A percentile compares a stretch with the other conserved stretches of the same genome.
These are phyloP conservation scores for Luzula sylvatica DNA, from an alignment of 176 grass and related monocot genomes.

Conservation along the genomic window DNA sequence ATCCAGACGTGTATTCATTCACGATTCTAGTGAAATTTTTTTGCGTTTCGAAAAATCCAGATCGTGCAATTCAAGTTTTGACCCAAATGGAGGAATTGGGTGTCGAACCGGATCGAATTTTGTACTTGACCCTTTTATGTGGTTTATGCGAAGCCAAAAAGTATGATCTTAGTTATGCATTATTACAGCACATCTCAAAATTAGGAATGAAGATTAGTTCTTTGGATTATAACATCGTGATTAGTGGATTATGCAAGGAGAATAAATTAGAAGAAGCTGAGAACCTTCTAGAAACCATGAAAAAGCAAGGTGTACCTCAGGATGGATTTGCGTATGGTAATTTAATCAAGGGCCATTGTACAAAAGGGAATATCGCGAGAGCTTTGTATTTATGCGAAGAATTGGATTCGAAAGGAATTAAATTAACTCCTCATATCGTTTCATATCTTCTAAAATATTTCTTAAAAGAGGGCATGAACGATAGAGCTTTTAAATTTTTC, in stretches of 20 bases:
- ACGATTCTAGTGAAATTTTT: slow-evolving; percentile 36
- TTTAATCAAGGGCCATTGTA: slow-evolving; percentile 55
- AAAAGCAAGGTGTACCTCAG: slow-evolving; percentile 15
- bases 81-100: slow-evolving; percentile 35
- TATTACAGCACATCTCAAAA: slow-evolving; percentile 35
- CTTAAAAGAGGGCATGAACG: slow-evolving; percentile 34
- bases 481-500: slow-evolving; percentile 34
- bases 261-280: slow-evolving; percentile 54
- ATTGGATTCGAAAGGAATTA: slow-evolving; percentile 46
- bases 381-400: slow-evolving; percentile 43
- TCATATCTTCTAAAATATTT: slow-evolving; percentile 47
- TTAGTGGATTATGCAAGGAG: slow-evolving; percentile 58
- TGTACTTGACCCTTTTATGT: slow-evolving; percentile 39
- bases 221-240: slow-evolving; percentile 58
- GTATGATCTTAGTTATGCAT: slow-evolving; percentile 27
- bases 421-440: slow-evolving; percentile 30
- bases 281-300: slow-evolving; percentile 55
- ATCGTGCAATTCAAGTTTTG: slow-evolving; percentile 35
- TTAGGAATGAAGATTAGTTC: slow-evolving; percentile 25
- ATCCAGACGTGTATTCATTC: slow-evolving; percentile 30
- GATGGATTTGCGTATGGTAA: slow-evolving; percentile 44
- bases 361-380: slow-evolving; percentile 38
- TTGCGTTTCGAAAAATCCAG: slow-evolving; percentile 30
- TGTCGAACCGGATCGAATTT: slow-evolving; percentile 30
- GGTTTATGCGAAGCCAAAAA: slow-evolving; percentile 40